Conservation (phyloP, 2,329 filamentous ascomycete genomes). For the Aspergillus sp. region DNA sequence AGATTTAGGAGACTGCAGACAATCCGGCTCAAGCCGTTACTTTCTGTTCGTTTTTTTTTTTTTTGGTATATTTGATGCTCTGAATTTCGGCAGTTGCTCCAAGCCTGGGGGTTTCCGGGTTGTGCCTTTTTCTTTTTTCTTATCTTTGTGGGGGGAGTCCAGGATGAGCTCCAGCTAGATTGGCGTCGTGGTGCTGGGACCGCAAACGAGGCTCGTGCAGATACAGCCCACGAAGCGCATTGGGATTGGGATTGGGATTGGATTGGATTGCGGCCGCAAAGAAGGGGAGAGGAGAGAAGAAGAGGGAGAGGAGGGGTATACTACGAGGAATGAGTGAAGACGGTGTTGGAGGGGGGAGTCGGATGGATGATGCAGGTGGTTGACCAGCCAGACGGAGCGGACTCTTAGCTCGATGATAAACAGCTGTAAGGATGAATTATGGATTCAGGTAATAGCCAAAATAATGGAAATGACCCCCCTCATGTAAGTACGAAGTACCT, state of each 20-base stretch:
- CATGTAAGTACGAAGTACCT: constrained; percentile 10
- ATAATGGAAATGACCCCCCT: constrained; percentile 1
- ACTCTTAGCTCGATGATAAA: constrained; percentile 3
- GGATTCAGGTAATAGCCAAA: constrained; percentile 9
- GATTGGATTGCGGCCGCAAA: constrained; percentile 1
- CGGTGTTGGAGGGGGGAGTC: neutral
- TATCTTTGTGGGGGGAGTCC: constrained; percentile 1
- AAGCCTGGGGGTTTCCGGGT: neutral
- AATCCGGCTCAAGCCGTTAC: neutral
- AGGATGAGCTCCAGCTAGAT: neutral
- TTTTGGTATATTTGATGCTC: neutral
- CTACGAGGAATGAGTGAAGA: neutral
- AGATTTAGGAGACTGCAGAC: constrained; percentile 1
- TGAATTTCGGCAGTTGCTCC: neutral
- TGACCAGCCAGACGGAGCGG: constrained; percentile 8
- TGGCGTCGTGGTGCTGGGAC: constrained; percentile 5
- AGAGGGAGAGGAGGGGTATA: constrained; percentile 1
- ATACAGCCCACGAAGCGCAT: constrained; percentile 2
- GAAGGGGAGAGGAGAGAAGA: constrained; percentile 5
- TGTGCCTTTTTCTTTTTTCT: constrained; percentile 1
- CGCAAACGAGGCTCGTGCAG: constrained; percentile 1
- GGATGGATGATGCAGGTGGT: constrained; percentile 8
- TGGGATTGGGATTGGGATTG: neutral
- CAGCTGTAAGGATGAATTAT: constrained; percentile 9
- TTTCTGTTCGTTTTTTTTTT: neutral